Evolutionary conservation across 192 early-diverging fungal species (phyloP).

Genomic region (Coemansia sp.): DNA sequence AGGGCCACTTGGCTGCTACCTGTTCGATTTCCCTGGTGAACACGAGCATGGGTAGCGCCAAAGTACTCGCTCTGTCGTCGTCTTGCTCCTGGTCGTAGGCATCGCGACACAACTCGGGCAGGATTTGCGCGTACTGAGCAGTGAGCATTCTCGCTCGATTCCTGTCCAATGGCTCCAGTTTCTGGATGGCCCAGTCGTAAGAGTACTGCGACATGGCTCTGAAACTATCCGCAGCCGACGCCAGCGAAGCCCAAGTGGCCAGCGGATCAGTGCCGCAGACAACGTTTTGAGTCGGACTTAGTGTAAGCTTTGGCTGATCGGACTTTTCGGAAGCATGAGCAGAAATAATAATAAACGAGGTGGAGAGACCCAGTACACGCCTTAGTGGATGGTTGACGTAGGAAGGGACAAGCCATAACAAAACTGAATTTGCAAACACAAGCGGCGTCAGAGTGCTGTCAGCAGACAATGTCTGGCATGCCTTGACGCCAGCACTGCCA

Average conservation of each 20-base stretch:
- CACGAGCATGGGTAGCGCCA: conserved; percentile 42
- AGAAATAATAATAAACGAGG: conserved; percentile 42
- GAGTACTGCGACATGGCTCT: conserved; percentile 12
- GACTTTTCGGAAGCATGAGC: background rate
- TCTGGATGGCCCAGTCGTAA: conserved; percentile 37
- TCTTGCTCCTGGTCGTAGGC: background rate
- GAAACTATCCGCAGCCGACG: conserved; percentile 12
- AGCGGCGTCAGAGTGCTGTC: conserved; percentile 27
- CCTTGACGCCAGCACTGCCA: conserved; percentile 22
- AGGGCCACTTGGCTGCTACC: conserved; percentile 12
- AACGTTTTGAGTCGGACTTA: conserved; percentile 16
- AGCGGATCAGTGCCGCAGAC: conserved; percentile 40
- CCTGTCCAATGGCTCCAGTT: conserved; percentile 32
- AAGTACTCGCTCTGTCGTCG: background rate
- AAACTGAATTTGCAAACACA: conserved; percentile 42
- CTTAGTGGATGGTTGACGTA: conserved; percentile 44
- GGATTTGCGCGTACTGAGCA: conserved; percentile 53
- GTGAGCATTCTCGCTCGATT: conserved; percentile 42
- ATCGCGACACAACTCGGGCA: conserved; percentile 26
- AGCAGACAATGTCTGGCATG: conserved; percentile 22
- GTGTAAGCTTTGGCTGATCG: background rate
- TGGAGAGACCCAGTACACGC: conserved; percentile 29
- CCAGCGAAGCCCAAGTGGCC: conserved; percentile 27
- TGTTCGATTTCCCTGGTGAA: conserved; percentile 26
- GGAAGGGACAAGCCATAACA: conserved; percentile 36